Conservation (phyloP, 345 rosid species). For the Gossypium longicalyx region DNA sequence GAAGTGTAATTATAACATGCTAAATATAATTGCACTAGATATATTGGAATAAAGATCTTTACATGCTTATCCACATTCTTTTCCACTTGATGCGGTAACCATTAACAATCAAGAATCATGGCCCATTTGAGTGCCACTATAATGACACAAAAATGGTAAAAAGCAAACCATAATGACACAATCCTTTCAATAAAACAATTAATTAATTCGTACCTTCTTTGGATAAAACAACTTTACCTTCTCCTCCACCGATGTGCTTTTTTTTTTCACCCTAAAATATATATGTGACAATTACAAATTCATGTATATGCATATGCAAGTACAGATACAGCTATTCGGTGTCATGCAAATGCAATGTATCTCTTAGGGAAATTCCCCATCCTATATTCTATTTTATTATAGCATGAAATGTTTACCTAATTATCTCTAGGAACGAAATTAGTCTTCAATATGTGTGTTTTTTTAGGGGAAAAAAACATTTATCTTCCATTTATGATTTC, state of each 20-base stretch:
- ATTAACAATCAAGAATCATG: not conserved
- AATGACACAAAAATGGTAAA: not conserved
- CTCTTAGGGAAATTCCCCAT: not conserved
- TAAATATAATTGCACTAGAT: too few species aligned
- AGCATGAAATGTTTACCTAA: not conserved
- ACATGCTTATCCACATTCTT: constrained; percentile 10
- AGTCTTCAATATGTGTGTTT: not conserved
- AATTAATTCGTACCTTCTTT: not conserved
- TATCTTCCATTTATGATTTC: not conserved
- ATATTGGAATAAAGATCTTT: not conserved
- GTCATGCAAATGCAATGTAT: not conserved
- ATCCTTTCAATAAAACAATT: not conserved
- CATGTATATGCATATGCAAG: not conserved
- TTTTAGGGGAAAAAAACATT: not conserved
- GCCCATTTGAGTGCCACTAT: not conserved
- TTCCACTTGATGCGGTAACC: constrained; percentile 11
- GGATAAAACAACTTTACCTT: not conserved
- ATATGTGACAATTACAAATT: not conserved
- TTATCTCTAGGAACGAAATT: not conserved
- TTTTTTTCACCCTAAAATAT: not conserved
- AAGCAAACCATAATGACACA: not conserved
- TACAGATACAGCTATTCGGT: not conserved
- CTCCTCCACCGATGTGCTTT: not conserved
- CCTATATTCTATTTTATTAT: not conserved
- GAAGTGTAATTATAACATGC: too few species aligned